Base-by-base conservation (phyloP, 225 moss, liverwort and hornwort species). In the Polytrichum formosum region DNA sequence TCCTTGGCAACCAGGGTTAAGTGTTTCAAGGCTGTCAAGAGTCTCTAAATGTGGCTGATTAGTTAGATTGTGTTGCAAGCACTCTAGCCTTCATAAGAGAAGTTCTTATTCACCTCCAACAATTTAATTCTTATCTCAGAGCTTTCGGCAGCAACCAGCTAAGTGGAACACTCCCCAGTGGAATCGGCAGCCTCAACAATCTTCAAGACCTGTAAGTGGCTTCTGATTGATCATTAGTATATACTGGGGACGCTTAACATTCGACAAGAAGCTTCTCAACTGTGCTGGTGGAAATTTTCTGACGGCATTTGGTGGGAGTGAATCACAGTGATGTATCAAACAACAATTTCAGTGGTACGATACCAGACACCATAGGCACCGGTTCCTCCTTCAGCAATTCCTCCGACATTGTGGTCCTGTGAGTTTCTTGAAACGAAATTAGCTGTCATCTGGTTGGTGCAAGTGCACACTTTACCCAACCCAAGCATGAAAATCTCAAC, bases 261-360 rank as follows among this genome's bases (percentile, higher is more conserved):
- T 61, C 21, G 21, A 7, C 60, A 61, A n/a, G 22, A 21, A 61
- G 21, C 22, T n/a, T 61, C 21, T 61, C 26, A 7, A 21, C 26
- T 21, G 7, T 21, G 60, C 60, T 61, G 60, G 22, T 10, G 1
- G 26, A n/a, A 26, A 13, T 2, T 22, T 61, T n/a, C 26, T 61
- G 60, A 46, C 4, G 46, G 46, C 3, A 46, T 16, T 46, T 46
- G 46, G 13, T 46, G 46, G 46, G 46, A 46, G 46, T 61, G 60
- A 61, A 61, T n/a, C 10, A 28, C 84, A 85, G 85, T 72, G 81
- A 85, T 53, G 5, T 85, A 59, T 79, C 85, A 4, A 77, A 77
- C 58, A 85, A 85, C 21, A 74, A 72, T 0, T 73, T 85, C 20
- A 79, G 18, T 29, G 85, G 79, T 61, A 19, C 0, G 13, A 63